Percentiles rank a stretch among this genome's conserved stretches.
Evolutionary conservation across 2,329 filamentous ascomycete species (phyloP).

Genomic region (Helotiales sp.): DNA sequence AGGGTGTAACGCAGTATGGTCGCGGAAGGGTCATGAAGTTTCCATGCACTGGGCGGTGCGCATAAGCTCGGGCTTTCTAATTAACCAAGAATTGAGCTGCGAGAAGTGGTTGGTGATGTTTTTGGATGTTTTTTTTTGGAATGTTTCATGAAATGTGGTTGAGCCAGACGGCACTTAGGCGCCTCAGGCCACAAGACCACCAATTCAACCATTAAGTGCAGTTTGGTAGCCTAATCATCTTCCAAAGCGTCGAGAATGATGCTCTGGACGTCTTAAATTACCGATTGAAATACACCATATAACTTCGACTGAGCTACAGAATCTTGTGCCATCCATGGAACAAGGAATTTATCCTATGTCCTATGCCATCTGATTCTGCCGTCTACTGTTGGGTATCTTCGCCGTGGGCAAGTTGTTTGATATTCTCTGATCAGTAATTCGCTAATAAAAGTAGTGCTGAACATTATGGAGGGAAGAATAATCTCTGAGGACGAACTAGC

Average conservation of each 20-base stretch:
- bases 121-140: too few species aligned
- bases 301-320: neutral
- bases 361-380: neutral
- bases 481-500: neutral
- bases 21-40: neutral
- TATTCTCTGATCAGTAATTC: neutral
- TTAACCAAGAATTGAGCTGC: too few species aligned
- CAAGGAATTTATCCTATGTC: neutral
- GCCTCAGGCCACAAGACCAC: too few species aligned
- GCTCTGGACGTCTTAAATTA: too few species aligned
- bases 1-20: neutral
- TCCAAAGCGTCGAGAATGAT: too few species aligned
- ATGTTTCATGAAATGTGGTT: too few species aligned
- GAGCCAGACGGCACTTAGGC: too few species aligned
- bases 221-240: too few species aligned
- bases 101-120: too few species aligned
- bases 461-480: neutral
- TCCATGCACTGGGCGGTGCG: neutral
- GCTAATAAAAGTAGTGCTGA: neutral
- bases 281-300: neutral
- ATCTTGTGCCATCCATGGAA: neutral
- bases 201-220: too few species aligned
- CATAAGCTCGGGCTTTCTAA: neutral
- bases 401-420: neutral
- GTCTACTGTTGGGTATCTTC: neutral